Base-by-base conservation (phyloP, 1,284 basidiomycete species). In the Xerocomus amazonicus region DNA sequence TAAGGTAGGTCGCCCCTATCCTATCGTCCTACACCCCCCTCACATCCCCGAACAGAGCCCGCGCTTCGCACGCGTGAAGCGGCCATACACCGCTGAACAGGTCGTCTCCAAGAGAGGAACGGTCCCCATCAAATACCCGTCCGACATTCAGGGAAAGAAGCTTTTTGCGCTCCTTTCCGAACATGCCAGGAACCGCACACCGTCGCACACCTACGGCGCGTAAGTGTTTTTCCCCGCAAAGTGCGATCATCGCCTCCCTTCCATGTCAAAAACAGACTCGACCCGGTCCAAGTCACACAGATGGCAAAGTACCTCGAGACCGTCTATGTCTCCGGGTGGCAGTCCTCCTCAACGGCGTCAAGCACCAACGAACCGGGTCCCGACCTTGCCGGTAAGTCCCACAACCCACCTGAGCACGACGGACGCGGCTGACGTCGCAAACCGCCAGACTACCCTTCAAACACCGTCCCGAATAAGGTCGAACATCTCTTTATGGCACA, bases 241-340 rank as follows among this genome's bases (percentile, higher is more conserved):
- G 9, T 33, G 19, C 32, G 14, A 27, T n/a, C 32, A 4, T 31
- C 19, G 5, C 7, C 35, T 5, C 26, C 35, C 27, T 40, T 29
- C 37, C 32, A 38, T 35, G 2, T 33, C 28, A 9, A 39, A 9
- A 38, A 12, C 58, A 95, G 92, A 29, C 84, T 99, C 56, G 97
- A 99, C 72, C 93, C 95, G 2, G 94, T 99, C 12, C 96, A 99
- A 74, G 80, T 94, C 58, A 93, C 94, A 0, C 96, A 99, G 73
- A 99, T 99, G 96, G 95, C 95, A 31, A 96, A 96, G 69, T 90
- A 97, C 70, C 87, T 97, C 60, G 96, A 99, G 73, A 96, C 94
- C 3, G 90, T 99, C 57, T 99, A 99, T 68, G 92, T 99, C 45
- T 98, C 95, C 12, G 96, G 96, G 9, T 99, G 96, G 95, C 92